phyloP scores from a whole-genome alignment of 768 basidiomycete species.

The Hortiboletus campestris region DNA sequence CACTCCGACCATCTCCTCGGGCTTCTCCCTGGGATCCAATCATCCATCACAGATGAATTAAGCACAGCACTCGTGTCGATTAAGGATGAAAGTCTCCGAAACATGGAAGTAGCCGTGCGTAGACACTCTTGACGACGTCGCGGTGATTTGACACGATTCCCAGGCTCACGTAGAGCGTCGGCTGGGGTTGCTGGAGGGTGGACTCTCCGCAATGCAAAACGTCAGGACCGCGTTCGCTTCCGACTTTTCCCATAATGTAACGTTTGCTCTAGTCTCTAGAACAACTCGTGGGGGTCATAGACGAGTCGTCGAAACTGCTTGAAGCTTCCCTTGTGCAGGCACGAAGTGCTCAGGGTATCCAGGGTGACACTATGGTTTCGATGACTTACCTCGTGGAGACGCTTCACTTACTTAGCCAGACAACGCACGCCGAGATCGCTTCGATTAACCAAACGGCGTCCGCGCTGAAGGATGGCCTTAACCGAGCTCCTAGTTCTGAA shows the following conservation, averaged over 20 bases:
- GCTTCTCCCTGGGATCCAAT: slow-evolving; percentile 21
- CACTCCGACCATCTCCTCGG: slow-evolving; percentile 29
- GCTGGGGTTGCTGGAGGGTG: slow-evolving; percentile 25
- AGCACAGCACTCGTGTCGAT: slow-evolving; percentile 25
- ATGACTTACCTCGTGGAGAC: slow-evolving; percentile 36
- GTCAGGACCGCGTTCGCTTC: slow-evolving; percentile 23
- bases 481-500: slow-evolving; percentile 12
- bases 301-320: slow-evolving; percentile 29
- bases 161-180: slow-evolving; percentile 32
- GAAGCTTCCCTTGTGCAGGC: slow-evolving; percentile 33
- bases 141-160: slow-evolving; percentile 6
- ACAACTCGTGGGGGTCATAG: slow-evolving; percentile 15
- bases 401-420: slow-evolving; percentile 38
- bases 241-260: slow-evolving; percentile 14
- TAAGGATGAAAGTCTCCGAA: slow-evolving; percentile 29
- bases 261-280: slow-evolving; percentile 17
- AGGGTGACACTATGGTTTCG: slow-evolving; percentile 36
- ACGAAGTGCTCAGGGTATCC: slow-evolving; percentile 32
- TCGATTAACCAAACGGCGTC: slow-evolving; percentile 46
- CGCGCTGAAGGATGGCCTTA: slow-evolving; percentile 28
- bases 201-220: slow-evolving; percentile 30
- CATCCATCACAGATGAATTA: slow-evolving; percentile 26
- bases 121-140: background rate
- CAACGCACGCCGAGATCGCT: slow-evolving; percentile 42
- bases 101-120: slow-evolving; percentile 26